Evolutionary conservation across 2,329 filamentous ascomycete species (phyloP).

Genomic region (Penicillium occitanis): DNA sequence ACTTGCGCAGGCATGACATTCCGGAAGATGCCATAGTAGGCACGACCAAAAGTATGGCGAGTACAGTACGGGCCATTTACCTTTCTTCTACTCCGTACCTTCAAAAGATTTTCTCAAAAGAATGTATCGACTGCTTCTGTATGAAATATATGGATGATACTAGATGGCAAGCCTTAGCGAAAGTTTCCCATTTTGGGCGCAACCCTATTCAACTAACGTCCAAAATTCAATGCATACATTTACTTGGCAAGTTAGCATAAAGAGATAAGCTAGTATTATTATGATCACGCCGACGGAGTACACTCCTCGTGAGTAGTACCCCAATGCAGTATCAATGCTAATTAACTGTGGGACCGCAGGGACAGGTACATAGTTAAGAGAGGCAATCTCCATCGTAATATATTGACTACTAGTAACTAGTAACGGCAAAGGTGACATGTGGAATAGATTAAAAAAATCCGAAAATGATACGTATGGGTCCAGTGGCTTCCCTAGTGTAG

Average conservation of each 20-base stretch:
- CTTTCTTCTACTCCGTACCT: not conserved
- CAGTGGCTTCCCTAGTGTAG: not conserved
- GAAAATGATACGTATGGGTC: not conserved
- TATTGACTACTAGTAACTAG: not conserved
- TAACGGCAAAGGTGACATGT: not conserved
- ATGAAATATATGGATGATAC: not conserved
- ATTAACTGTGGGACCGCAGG: not conserved
- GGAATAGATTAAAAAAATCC: not conserved
- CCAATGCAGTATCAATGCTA: conserved; percentile 2
- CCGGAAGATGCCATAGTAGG: not conserved
- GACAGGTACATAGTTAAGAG: not conserved
- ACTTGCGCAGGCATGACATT: not conserved
- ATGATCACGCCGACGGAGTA: not conserved
- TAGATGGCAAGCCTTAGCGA: not conserved
- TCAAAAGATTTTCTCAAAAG: not conserved
- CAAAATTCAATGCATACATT: not conserved
- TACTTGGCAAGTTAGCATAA: not conserved
- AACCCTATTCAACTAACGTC: not conserved
- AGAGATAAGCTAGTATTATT: not conserved
- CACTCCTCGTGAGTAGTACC: not conserved
- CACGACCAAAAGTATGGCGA: not conserved
- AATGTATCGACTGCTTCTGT: not conserved
- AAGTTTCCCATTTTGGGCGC: not conserved
- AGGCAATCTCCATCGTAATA: too few relatives aligned
- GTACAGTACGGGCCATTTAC: not conserved